These are phyloP conservation scores for Tricholoma flavovirens DNA, from an alignment of 768 basidiomycete species.

Conservation along the genomic window DNA sequence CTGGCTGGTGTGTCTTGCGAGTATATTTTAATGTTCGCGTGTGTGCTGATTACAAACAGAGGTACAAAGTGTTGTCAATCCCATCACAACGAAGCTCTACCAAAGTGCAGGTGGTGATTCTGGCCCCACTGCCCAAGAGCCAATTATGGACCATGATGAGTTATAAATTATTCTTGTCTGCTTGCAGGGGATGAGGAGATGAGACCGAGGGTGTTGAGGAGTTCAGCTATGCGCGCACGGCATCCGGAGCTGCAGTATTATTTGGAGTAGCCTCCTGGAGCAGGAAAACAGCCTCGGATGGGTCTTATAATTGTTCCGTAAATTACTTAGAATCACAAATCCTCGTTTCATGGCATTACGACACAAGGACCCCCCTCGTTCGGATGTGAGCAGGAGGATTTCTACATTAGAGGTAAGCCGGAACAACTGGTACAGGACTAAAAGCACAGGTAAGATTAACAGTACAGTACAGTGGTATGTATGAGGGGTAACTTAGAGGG, in stretches of 20 bases:
- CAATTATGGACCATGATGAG: slow-evolving; percentile 41
- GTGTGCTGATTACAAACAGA: slow-evolving; percentile 29
- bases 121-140: slow-evolving; percentile 33
- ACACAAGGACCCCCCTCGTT: too few species aligned
- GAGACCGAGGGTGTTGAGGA: not conserved
- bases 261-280: not conserved
- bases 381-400: too few species aligned
- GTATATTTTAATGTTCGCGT: not conserved
- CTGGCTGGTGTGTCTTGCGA: slow-evolving; percentile 39
- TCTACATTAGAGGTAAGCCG: too few species aligned
- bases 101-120: slow-evolving; percentile 30
- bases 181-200: not conserved
- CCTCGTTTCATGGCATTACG: too few species aligned
- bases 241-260: not conserved
- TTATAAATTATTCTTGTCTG: slow-evolving; percentile 24
- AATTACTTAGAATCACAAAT: not conserved
- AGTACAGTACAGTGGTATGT: slow-evolving; percentile 2
- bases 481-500: not conserved
- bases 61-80: slow-evolving; percentile 70
- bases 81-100: slow-evolving; percentile 84
- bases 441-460: not conserved
- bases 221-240: not conserved
- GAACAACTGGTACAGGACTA: too few species aligned
- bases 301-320: not conserved
- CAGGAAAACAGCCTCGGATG: not conserved